These are phyloP conservation scores for Crithidia expoeki DNA, from an alignment of 208 protist genomes.

Conservation along the genomic window DNA sequence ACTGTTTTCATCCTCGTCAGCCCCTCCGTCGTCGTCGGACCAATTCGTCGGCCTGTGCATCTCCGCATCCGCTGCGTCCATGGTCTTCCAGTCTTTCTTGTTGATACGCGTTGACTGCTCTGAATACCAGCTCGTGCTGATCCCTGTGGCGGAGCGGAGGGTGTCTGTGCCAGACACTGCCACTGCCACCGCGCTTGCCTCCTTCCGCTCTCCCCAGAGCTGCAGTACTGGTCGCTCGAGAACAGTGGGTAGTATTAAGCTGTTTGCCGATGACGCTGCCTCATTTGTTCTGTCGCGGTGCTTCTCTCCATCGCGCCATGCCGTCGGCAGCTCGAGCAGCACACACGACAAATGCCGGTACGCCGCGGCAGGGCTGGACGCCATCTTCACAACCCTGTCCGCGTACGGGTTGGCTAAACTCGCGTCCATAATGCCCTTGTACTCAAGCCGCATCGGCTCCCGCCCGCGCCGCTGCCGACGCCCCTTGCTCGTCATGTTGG, in stretches of 20 bases:
- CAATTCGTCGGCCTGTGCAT: slow-evolving; percentile 29
- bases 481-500: too few species aligned
- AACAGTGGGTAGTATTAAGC: neutral
- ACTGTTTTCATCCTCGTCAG: slow-evolving; percentile 6
- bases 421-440: slow-evolving; percentile 13
- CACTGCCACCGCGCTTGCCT: neutral
- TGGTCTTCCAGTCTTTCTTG: slow-evolving; percentile 57
- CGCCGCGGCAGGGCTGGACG: slow-evolving; percentile 23
- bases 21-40: slow-evolving; percentile 26
- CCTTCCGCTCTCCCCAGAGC: slow-evolving; percentile 31
- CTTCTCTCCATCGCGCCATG: slow-evolving; percentile 10
- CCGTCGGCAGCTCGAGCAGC: slow-evolving; percentile 18
- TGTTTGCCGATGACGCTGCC: neutral
- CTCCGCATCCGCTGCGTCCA: slow-evolving; percentile 47
- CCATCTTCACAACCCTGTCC: slow-evolving; percentile 4
- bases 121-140: slow-evolving; percentile 27
- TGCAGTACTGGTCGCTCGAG: slow-evolving; percentile 24
- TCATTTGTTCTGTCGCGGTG: neutral
- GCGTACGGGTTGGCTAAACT: neutral
- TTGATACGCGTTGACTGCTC: slow-evolving; percentile 24
- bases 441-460: slow-evolving; percentile 32
- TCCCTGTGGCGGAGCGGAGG: slow-evolving; percentile 7
- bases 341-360: slow-evolving; percentile 31
- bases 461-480: slow-evolving; percentile 12
- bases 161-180: neutral